phyloP scores from a whole-genome alignment of 1,284 basidiomycete species.

The Fomitopsis palustris region DNA sequence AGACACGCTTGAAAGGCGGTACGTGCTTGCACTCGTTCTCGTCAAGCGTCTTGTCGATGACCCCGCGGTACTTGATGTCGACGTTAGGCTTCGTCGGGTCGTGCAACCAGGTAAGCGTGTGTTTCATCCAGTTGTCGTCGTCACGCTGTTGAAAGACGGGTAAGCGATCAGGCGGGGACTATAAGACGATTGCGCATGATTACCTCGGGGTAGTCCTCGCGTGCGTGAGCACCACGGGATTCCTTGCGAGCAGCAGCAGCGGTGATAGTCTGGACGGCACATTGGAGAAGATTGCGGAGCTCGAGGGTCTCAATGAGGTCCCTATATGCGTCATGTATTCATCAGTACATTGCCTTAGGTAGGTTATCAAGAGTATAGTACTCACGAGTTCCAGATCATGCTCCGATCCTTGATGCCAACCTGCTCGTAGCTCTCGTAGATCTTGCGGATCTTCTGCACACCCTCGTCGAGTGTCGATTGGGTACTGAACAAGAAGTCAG shows the following conservation, averaged over 20 bases:
- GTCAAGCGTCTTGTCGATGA: slow-evolving; percentile 86
- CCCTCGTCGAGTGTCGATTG: slow-evolving; percentile 91
- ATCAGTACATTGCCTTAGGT: background rate
- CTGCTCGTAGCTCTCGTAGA: slow-evolving; percentile 86
- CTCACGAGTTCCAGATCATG: slow-evolving; percentile 98
- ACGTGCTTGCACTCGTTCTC: slow-evolving; percentile 93
- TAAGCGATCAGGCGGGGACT: background rate
- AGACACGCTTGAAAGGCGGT: slow-evolving; percentile 86
- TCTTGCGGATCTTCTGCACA: slow-evolving; percentile 81
- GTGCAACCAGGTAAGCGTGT: slow-evolving; percentile 85
- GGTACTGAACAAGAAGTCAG: slow-evolving; percentile 53
- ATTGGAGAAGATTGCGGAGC: slow-evolving; percentile 93
- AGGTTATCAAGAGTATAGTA: slow-evolving; percentile 6
- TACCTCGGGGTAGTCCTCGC: slow-evolving; percentile 92
- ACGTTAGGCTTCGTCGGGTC: slow-evolving; percentile 78
- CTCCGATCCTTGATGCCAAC: slow-evolving; percentile 97
- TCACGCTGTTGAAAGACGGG: slow-evolving; percentile 55
- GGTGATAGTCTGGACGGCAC: slow-evolving; percentile 94
- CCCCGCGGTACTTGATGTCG: slow-evolving; percentile 85
- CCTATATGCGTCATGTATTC: slow-evolving; percentile 32
- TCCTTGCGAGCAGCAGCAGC: slow-evolving; percentile 96
- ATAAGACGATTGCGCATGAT: slow-evolving; percentile 18
- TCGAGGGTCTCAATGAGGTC: slow-evolving; percentile 97
- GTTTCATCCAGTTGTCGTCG: slow-evolving; percentile 93
- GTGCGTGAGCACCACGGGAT: slow-evolving; percentile 95